phyloP scores from a whole-genome alignment of 345 rosid species.

The Geranium brycei region DNA sequence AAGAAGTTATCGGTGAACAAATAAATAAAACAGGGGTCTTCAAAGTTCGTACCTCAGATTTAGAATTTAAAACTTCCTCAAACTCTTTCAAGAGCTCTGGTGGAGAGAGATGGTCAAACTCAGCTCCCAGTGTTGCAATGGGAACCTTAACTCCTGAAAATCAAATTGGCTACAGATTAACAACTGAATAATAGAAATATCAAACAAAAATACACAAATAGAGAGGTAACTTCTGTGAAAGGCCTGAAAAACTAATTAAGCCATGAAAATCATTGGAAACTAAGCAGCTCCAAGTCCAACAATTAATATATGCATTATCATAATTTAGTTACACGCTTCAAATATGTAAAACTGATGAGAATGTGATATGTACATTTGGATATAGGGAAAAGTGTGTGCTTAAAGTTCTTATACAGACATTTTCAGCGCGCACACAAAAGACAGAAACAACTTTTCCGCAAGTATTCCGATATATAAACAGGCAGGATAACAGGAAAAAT shows the following conservation, averaged over 20 bases:
- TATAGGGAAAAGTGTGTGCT: no score
- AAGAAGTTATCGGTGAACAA: no score
- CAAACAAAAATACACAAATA: no score
- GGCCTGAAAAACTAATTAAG: background rate
- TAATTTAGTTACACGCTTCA: background rate
- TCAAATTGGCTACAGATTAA: background rate
- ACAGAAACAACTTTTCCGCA: background rate
- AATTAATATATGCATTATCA: no score
- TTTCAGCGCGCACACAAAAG: no score
- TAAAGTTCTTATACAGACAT: no score
- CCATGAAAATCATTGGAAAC: no score
- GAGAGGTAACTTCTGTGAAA: background rate
- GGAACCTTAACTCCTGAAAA: conserved; percentile 29
- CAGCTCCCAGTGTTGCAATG: conserved; percentile 30
- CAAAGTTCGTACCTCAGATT: conserved; percentile 20
- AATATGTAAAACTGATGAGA: no score
- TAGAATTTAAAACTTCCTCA: conserved; percentile 23
- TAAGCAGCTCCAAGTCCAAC: no score
- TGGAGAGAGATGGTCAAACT: conserved; percentile 26
- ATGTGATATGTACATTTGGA: no score
- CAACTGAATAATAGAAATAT: background rate
- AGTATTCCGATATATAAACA: background rate
- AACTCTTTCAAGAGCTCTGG: conserved; percentile 31
- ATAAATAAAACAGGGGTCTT: background rate
- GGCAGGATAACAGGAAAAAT: background rate